Evolutionary conservation across 1,139 yeast species (phyloP).

Genomic region (Geotrichum fermentans): DNA sequence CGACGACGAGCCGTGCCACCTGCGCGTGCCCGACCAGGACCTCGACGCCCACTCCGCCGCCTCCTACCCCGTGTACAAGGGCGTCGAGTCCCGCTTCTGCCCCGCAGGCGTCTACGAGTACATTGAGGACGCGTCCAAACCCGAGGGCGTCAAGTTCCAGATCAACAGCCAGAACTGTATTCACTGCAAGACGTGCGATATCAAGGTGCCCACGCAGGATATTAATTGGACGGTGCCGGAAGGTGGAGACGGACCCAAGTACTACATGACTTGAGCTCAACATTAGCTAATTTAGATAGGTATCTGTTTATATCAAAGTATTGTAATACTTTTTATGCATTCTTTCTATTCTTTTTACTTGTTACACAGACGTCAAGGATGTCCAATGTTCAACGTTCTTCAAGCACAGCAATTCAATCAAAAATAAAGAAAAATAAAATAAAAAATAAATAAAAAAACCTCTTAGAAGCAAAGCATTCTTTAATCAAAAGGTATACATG

Average conservation of each 20-base stretch:
- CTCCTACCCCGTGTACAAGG: conserved; percentile 71
- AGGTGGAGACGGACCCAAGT: conserved; percentile 98
- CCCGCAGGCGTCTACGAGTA: conserved; percentile 99
- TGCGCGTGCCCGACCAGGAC: conserved; percentile 70
- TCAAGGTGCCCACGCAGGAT: conserved; percentile 91
- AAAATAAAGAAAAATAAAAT: neutral
- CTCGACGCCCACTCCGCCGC: conserved; percentile 58
- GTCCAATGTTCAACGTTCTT: too few relatives aligned
- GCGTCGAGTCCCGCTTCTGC: conserved; percentile 86
- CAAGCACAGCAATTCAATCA: neutral
- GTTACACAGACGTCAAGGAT: too few relatives aligned
- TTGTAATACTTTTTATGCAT: neutral
- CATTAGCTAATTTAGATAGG: conserved; percentile 18
- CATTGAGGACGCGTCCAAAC: conserved; percentile 57
- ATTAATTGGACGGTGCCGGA: conserved; percentile 95
- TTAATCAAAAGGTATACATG: too few relatives aligned
- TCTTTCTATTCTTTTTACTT: neutral
- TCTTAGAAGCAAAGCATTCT: neutral
- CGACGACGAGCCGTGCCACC: conserved; percentile 88
- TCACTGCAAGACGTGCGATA: conserved; percentile 97
- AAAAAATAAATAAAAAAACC: neutral
- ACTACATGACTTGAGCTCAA: conserved; percentile 76
- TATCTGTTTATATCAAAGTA: too few relatives aligned
- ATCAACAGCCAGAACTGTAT: conserved; percentile 95
- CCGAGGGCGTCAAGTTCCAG: conserved; percentile 71